Evolutionary conservation across 805 yeast genomes (phyloP).

Genomic region (Candida mattraensis): DNA sequence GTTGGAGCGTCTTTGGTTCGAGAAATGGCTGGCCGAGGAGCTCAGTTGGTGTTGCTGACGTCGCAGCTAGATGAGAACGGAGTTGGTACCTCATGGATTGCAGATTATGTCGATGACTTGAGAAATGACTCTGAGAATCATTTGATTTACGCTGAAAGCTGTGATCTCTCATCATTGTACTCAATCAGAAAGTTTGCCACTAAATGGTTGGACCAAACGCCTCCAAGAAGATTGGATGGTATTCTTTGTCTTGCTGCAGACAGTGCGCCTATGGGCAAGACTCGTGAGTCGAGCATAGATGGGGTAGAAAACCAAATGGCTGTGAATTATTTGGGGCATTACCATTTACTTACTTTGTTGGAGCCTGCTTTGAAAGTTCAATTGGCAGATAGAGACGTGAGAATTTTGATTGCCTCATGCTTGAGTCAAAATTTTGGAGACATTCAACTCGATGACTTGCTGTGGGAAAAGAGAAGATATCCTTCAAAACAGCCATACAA

Average conservation of each 20-base stretch:
- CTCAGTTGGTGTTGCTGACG: slow-evolving; percentile 77
- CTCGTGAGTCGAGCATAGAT: slow-evolving; percentile 69
- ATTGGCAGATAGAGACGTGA: slow-evolving; percentile 92
- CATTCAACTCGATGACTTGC: slow-evolving; percentile 59
- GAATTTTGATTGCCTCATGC: slow-evolving; percentile 79
- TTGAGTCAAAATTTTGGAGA: slow-evolving; percentile 72
- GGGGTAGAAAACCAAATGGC: slow-evolving; percentile 88
- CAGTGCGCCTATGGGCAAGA: slow-evolving; percentile 63
- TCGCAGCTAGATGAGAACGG: slow-evolving; percentile 53
- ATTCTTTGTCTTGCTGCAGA: slow-evolving; percentile 87
- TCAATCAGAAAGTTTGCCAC: slow-evolving; percentile 90
- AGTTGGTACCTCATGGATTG: slow-evolving; percentile 51
- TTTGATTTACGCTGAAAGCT: slow-evolving; percentile 86
- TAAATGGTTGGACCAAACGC: slow-evolving; percentile 85
- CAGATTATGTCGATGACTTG: slow-evolving; percentile 77
- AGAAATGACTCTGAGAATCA: slow-evolving; percentile 68
- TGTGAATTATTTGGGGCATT: slow-evolving; percentile 77
- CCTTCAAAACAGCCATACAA: slow-evolving; percentile 67
- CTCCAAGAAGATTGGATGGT: slow-evolving; percentile 90
- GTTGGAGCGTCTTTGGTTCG: slow-evolving; percentile 74
- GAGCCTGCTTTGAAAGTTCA: slow-evolving; percentile 86
- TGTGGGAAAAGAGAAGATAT: slow-evolving; percentile 61
- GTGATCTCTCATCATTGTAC: slow-evolving; percentile 72
- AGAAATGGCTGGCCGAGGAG: slow-evolving; percentile 79
- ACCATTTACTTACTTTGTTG: slow-evolving; percentile 73